Percentiles rank a stretch among this genome's conserved stretches.
Evolutionary conservation across 2,329 filamentous ascomycete species (phyloP).

Genomic region (Diplodia scrobiculata): DNA sequence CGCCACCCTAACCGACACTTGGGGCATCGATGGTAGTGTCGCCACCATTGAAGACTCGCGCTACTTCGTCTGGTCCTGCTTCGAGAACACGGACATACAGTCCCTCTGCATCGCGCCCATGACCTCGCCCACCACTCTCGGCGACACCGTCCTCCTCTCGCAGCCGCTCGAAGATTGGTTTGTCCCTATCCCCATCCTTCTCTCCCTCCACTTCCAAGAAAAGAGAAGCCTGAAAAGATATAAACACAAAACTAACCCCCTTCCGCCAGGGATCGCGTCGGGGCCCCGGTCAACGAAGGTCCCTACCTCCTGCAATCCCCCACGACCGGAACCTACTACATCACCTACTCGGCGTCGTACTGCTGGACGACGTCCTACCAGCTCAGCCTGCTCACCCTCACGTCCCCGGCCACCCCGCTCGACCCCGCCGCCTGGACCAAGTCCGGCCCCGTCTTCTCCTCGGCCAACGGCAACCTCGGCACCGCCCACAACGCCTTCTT

Average conservation of each 20-base stretch:
- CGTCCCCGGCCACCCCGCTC: slow-evolving; percentile 54
- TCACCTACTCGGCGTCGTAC: slow-evolving; percentile 59
- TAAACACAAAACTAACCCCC: not conserved
- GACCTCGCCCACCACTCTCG: slow-evolving; percentile 49
- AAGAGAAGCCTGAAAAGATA: no score
- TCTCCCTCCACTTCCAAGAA: no score
- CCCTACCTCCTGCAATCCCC: slow-evolving; percentile 56
- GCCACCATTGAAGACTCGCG: slow-evolving; percentile 53
- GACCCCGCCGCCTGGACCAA: slow-evolving; percentile 54
- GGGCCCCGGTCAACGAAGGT: slow-evolving; percentile 59
- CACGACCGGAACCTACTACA: slow-evolving; percentile 53
- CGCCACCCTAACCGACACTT: slow-evolving; percentile 53
- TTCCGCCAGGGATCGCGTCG: slow-evolving; percentile 47
- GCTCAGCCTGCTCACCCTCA: slow-evolving; percentile 58
- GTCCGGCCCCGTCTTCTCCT: slow-evolving; percentile 55
- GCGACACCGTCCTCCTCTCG: slow-evolving; percentile 54
- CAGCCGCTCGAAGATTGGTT: slow-evolving; percentile 54
- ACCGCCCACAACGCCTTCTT: slow-evolving; percentile 62
- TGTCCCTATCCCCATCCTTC: not conserved
- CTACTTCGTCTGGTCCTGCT: slow-evolving; percentile 60
- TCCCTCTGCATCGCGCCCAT: slow-evolving; percentile 48
- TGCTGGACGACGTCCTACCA: slow-evolving; percentile 60
- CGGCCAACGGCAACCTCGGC: slow-evolving; percentile 61
- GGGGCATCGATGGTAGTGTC: slow-evolving; percentile 59
- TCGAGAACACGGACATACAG: slow-evolving; percentile 48